Conservation (phyloP, 306 rosid species). For the Citrullus colocynthis region DNA sequence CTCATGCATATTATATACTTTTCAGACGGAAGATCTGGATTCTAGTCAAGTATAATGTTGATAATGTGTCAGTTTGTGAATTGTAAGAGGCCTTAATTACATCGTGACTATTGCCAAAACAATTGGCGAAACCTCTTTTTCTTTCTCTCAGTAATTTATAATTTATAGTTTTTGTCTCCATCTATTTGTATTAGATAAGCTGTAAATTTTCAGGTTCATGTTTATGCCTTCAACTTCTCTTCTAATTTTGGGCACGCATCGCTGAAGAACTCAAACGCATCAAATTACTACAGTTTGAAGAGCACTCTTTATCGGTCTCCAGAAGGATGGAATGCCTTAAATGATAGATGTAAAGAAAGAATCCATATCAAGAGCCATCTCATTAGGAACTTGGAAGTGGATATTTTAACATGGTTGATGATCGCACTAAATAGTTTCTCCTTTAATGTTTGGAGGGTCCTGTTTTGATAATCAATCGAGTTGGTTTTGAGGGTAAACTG, state of each 20-base stretch:
- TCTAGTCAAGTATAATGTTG: not conserved
- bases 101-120: not conserved
- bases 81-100: slow-evolving; percentile 24
- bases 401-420: no score
- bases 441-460: no score
- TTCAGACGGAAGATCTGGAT: not conserved
- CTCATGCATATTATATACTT: not conserved
- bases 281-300: not conserved
- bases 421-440: no score
- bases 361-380: not conserved
- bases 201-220: not conserved
- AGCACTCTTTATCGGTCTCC: not conserved
- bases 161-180: not conserved
- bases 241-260: not conserved
- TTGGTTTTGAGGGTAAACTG: no score
- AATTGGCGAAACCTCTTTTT: not conserved
- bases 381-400: not conserved
- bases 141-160: not conserved
- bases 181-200: not conserved
- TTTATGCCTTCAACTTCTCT: not conserved
- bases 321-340: no score
- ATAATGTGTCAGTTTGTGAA: slow-evolving; percentile 10
- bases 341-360: not conserved
- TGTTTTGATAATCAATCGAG: no score
- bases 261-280: not conserved